A percentile compares a stretch with the other conserved stretches of the same genome.
These are phyloP conservation scores for Arachis hypogaea DNA, from an alignment of 306 rosid species.

Conservation along the genomic window DNA sequence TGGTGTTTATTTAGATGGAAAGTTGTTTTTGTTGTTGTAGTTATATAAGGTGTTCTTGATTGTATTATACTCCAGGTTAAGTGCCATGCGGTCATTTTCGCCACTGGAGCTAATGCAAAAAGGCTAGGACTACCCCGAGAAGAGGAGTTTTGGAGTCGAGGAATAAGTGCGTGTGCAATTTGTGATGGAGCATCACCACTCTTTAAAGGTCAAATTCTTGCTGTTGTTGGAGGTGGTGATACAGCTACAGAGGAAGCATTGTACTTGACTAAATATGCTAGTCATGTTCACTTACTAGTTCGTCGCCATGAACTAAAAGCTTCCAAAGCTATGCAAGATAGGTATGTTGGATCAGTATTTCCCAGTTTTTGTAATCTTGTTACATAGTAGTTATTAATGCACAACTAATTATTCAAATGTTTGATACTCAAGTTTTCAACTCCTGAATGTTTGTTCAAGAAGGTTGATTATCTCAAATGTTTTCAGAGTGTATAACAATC, in stretches of 20 bases:
- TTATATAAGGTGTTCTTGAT: constrained; percentile 35
- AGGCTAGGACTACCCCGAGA: constrained; percentile 87
- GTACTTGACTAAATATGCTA: constrained; percentile 90
- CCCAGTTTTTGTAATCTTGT: constrained; percentile 27
- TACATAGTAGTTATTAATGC: constrained; percentile 27
- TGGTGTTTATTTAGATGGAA: constrained; percentile 35
- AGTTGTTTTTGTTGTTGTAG: background rate
- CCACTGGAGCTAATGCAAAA: constrained; percentile 93
- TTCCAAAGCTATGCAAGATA: constrained; percentile 97
- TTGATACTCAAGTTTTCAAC: constrained; percentile 85
- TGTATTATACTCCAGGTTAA: constrained; percentile 62
- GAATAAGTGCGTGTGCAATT: constrained; percentile 97
- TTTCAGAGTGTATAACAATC: constrained; percentile 98
- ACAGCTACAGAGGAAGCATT: constrained; percentile 96
- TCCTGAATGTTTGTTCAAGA: constrained; percentile 96
- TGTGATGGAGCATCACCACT: constrained; percentile 98
- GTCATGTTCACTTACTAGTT: constrained; percentile 87
- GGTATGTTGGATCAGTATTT: constrained; percentile 61
- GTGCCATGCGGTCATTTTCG: constrained; percentile 74
- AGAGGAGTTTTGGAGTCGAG: constrained; percentile 98
- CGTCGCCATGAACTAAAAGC: constrained; percentile 86
- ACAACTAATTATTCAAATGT: constrained; percentile 19
- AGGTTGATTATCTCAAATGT: constrained; percentile 99
- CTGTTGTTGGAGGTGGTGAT: constrained; percentile 96
- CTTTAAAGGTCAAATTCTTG: constrained; percentile 93